Evolutionary conservation across 257 asterid species (phyloP).

Genomic region (Orobanche coerulescens): DNA sequence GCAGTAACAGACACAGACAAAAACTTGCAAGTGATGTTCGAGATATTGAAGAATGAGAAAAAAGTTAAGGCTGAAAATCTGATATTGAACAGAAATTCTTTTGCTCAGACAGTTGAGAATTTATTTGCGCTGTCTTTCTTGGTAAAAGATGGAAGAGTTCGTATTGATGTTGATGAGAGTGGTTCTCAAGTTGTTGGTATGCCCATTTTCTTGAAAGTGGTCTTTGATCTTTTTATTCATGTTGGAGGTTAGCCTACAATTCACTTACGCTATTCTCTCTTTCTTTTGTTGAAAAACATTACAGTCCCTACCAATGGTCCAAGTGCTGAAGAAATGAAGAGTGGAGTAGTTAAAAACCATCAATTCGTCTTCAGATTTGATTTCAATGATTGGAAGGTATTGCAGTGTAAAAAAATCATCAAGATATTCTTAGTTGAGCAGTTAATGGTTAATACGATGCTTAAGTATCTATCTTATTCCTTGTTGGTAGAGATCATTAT

Average conservation of each 20-base stretch:
- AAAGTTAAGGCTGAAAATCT: constrained; percentile 39
- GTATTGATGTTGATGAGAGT: constrained; percentile 29
- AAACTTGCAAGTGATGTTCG: constrained; percentile 35
- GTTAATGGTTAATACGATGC: background rate
- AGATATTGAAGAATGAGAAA: constrained; percentile 27
- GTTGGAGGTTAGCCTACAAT: background rate
- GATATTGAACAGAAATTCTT: constrained; percentile 36
- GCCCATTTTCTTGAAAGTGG: background rate
- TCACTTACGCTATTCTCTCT: background rate
- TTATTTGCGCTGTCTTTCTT: constrained; percentile 55
- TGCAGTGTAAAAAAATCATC: background rate
- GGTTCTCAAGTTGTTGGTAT: constrained; percentile 46
- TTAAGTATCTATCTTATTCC: background rate
- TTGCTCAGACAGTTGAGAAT: constrained; percentile 56
- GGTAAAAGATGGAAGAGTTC: constrained; percentile 51
- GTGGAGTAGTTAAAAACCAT: constrained; percentile 31
- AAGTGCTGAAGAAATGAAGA: constrained; percentile 21
- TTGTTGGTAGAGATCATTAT: too few species aligned
- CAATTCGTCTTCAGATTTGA: constrained; percentile 48
- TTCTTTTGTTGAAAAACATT: background rate
- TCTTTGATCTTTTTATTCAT: background rate
- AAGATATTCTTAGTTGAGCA: background rate
- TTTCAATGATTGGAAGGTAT: constrained; percentile 54
- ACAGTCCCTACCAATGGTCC: constrained; percentile 49
- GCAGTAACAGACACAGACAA: constrained; percentile 32